Evolutionary conservation across 768 basidiomycete species (phyloP).

Genomic region (Mycena metata): DNA sequence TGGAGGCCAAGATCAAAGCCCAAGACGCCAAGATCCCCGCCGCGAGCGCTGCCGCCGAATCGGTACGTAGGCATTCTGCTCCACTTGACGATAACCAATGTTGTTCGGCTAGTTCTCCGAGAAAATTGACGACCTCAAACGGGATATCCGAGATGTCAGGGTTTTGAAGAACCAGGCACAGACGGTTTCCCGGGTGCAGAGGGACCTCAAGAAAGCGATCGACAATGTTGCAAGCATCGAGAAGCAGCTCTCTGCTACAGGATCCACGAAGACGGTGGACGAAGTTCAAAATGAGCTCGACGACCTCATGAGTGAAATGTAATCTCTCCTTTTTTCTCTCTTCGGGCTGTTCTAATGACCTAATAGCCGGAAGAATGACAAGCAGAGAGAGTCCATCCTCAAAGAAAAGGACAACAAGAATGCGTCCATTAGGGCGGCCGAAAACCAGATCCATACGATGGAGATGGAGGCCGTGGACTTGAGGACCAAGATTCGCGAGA

Average conservation of each 20-base stretch:
- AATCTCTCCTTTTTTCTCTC: constrained; percentile 42
- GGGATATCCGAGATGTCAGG: constrained; percentile 71
- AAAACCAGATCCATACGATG: constrained; percentile 73
- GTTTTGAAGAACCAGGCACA: constrained; percentile 72
- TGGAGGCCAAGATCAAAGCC: constrained; percentile 72
- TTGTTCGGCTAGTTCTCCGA: constrained; percentile 60
- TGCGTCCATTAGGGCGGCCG: constrained; percentile 63
- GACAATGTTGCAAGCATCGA: constrained; percentile 77
- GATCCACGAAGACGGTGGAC: constrained; percentile 85
- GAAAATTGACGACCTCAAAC: constrained; percentile 65
- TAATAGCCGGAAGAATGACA: constrained; percentile 73
- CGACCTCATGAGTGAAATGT: constrained; percentile 75
- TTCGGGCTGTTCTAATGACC: constrained; percentile 1
- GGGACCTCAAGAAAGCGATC: constrained; percentile 70
- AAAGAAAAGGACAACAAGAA: constrained; percentile 75
- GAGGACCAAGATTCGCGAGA: constrained; percentile 70
- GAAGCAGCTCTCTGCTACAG: constrained; percentile 74
- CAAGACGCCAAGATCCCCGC: constrained; percentile 69
- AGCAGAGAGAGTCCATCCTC: constrained; percentile 68
- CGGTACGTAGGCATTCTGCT: constrained; percentile 57
- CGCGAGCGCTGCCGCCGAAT: constrained; percentile 68
- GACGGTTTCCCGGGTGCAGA: constrained; percentile 69
- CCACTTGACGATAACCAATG: constrained; percentile 1
- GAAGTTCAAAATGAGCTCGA: constrained; percentile 88
- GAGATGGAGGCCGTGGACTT: constrained; percentile 73